Evolutionary conservation across 2,329 filamentous ascomycete genomes (phyloP).

Genomic region (Colletotrichum sp.): DNA sequence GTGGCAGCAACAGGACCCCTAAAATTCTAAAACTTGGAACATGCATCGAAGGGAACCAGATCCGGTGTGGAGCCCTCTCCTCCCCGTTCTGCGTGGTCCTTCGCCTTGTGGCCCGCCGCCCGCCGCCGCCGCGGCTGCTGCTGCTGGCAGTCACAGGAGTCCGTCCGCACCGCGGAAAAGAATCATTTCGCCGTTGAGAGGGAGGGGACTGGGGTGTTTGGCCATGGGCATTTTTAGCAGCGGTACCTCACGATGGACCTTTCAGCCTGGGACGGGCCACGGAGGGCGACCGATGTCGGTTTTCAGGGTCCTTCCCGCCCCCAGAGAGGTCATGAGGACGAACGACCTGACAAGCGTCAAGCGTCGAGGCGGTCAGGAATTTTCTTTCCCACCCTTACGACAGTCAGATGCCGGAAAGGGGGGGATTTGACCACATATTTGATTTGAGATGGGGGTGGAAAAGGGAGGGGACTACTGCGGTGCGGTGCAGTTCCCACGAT

Average conservation of each 20-base stretch:
- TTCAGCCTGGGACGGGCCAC: background rate
- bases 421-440: background rate
- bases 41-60: slow-evolving; percentile 12
- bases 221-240: background rate
- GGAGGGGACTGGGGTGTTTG: background rate
- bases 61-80: background rate
- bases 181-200: background rate
- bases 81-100: background rate
- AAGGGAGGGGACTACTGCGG: background rate
- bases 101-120: background rate
- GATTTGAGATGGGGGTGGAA: background rate
- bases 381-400: slow-evolving; percentile 1
- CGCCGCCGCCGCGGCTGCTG: background rate
- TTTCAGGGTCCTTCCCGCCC: slow-evolving; percentile 18
- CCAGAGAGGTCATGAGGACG: slow-evolving; percentile 12
- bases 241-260: background rate
- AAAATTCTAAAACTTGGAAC: slow-evolving; percentile 15
- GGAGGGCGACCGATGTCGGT: slow-evolving; percentile 8
- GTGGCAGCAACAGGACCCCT: slow-evolving; percentile 10
- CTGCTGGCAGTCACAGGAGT: background rate
- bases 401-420: background rate
- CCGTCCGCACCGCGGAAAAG: background rate
- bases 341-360: slow-evolving; percentile 9
- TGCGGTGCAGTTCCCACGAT: background rate
- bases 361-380: slow-evolving; percentile 15